Evolutionary conservation across 2,329 filamentous ascomycete species (phyloP), one percentile per base, ranked within the genome.

Genomic region (Alternaria atra): DNA sequence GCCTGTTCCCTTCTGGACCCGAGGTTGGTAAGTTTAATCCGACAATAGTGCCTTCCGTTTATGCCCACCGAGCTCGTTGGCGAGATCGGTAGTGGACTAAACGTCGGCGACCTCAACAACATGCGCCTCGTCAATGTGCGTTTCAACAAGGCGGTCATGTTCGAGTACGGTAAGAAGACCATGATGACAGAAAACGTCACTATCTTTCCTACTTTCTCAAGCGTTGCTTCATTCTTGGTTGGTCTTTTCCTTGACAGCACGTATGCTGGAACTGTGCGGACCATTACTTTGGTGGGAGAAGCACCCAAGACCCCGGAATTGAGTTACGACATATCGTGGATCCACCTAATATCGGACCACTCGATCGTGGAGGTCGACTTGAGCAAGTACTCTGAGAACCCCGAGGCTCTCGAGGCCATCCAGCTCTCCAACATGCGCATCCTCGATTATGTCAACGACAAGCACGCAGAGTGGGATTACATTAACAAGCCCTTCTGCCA

Each of bases 281-380:
- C 47, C 15, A 48, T 70, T 17, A 59, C 52, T 0, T 15, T 70
- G 13, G 46, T 70, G 5, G 55, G 52, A 2, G 68, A 70, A 29
- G 48, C 46, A 10, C 17, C 66, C 27, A n/a, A 15, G 15, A 25
- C 46, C 1, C 46, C 46, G 51, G 52, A 23, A n/a, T 10, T 37
- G 30, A 23, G 46, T 20, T 50, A 50, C 32, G 15, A 30, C n/a
- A 25, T 42, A 6, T 25, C 39, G 25, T 42, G 39, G 39, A 15
- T 25, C 4, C 20, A 25, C 12, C 20, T 42, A 20, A 7, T 42
- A 20, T 8, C 1, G 6, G 8, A 29, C 27, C 27, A 29, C 27
- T 29, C 27, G 27, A 8, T 29, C 27, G 8, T 6, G 27, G 27
- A 29, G 5, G 27, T 29, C 6, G 27, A 29, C 8, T 8, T 6